Base-by-base conservation (phyloP, 331 rosid species). In the Acacia pycnantha region DNA sequence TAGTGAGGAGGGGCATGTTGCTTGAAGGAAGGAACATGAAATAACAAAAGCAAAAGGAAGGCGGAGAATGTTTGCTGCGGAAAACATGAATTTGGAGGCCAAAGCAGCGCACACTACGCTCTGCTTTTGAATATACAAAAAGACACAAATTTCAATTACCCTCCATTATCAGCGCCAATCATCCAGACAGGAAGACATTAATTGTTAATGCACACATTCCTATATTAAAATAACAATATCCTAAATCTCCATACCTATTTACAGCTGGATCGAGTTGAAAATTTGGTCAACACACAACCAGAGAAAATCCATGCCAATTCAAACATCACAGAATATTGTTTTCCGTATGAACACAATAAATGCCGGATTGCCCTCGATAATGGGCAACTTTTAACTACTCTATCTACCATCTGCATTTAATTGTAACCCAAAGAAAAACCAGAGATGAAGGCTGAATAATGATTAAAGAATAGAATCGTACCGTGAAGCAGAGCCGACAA, bases 401-500 rank as follows among this genome's bases (percentile, higher is more conserved):
- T 19, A 1, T 4, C 1, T 1, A 37, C 19, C 4, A 1, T 13
- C 51, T 11, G 4, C 51, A 47, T 12, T 47, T 13, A 11, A 47
- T 47, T 41, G 46, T 10, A 43, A 6, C 46, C 46, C 46, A 43
- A 37, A 37, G 46, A 43, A 43, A 43, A 43, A 0, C 10, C 27
- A 5, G 11, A 41, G 26, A 54, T 6, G 3, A 47, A 69, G 27
- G 29, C 11, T 31, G 78, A 75, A n/a, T 1, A 6, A 5, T 19
- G 56, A 18, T 53, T 19, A 4, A 43, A 1, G 12, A 43, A 43
- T 43, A 43, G 46, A 1, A 80, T n/a, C 73, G 2, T 90, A 96
- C 99, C 99, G 90, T 96, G 99, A 43, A 96, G 99, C 48, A 90
- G 88, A 6, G 97, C 97, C 66, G 99, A 94, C 79, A 96, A 78